Evolutionary conservation across 306 rosid genomes (phyloP).

Genomic region (Rosa rugosa): DNA sequence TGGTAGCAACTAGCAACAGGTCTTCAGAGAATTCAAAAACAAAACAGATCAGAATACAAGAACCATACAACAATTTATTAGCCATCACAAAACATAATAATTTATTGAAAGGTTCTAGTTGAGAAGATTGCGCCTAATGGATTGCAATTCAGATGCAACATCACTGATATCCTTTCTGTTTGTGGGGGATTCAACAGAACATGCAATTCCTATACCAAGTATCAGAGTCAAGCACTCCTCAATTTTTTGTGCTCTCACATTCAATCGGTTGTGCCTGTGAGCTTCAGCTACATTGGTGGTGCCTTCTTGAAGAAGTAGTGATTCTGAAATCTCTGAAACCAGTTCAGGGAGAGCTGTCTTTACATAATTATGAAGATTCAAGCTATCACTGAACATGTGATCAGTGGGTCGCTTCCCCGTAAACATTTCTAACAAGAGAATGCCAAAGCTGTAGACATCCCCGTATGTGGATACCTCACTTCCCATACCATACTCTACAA

Average conservation of each 20-base stretch:
- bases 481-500: not conserved
- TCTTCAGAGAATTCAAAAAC: too few relatives aligned
- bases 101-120: not conserved
- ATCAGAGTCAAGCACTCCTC: not conserved
- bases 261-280: not conserved
- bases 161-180: not conserved
- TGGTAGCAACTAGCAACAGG: too few relatives aligned
- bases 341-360: not conserved
- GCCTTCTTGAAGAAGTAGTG: not conserved
- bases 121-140: not conserved
- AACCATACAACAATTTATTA: not conserved
- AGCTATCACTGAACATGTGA: not conserved
- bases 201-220: not conserved
- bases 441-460: constrained; percentile 1
- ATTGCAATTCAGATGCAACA: not conserved
- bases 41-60: not conserved
- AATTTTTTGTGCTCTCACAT: not conserved
- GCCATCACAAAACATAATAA: not conserved
- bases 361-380: not conserved
- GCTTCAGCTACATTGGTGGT: not conserved
- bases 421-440: not conserved
- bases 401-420: not conserved
- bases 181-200: not conserved
- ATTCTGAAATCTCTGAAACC: not conserved
- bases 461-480: not conserved